Conservation (phyloP, 169 alveolate genomes). For the Cyclospora cayetanensis region DNA sequence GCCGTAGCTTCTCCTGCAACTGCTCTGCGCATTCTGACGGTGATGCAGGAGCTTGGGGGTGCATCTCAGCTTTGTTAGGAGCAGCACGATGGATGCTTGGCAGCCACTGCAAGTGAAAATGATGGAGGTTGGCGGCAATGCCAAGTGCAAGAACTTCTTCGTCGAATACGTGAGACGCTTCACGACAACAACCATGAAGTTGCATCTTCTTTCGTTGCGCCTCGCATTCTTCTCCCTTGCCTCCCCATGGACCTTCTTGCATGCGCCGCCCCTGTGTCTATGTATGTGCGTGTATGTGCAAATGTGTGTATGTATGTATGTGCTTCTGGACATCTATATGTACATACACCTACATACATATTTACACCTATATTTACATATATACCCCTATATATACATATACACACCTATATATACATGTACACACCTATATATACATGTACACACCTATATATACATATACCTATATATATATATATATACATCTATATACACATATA, state of each 20-base stretch:
- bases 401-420: too few species aligned
- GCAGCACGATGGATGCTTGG: constrained; percentile 92
- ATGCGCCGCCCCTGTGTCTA: neutral
- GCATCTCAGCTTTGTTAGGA: constrained; percentile 95
- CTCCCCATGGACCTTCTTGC: neutral
- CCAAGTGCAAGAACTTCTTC: constrained; percentile 70
- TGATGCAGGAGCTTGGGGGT: constrained; percentile 93
- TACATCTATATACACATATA: too few species aligned
- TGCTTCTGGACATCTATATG: too few species aligned
- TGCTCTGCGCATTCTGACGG: neutral
- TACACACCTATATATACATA: too few species aligned
- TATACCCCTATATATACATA: too few species aligned
- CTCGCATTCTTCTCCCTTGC: neutral
- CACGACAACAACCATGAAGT: neutral
- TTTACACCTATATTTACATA: too few species aligned
- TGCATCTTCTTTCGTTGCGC: neutral
- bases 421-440: too few species aligned
- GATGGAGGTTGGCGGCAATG: constrained; percentile 77
- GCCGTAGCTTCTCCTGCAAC: neutral
- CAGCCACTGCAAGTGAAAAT: constrained; percentile 86
- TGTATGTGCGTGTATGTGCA: neutral
- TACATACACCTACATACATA: neutral
- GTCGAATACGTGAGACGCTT: constrained; percentile 61
- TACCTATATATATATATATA: too few species aligned
- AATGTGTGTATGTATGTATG: neutral